Base-by-base conservation (phyloP, 2,329 filamentous ascomycete genomes). In the Magnaporthiopsis rhizophila region DNA sequence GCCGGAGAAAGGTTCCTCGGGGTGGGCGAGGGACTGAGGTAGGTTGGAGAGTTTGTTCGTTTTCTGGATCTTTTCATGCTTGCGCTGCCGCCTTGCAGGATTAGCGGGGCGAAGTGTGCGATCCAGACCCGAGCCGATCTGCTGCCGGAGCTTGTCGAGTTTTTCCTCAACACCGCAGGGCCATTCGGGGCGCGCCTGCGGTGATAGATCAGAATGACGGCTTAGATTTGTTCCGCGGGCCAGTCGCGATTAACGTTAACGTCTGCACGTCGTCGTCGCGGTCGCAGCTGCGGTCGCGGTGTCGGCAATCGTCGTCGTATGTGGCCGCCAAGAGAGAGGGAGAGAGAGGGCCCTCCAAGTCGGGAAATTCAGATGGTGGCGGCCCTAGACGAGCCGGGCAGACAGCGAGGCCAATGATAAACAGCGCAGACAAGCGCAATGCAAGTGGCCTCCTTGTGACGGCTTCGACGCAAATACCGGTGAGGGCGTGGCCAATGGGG, bases 31-130 rank as follows among this genome's bases (percentile, higher is more conserved):
- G 79, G 75, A 69, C 71, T 78, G 65, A 78, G 73, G 66, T 77
- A 79, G 67, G 77, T 74, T 68, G 79, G 76, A 68, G 79, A 80
- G 18, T 75, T 74, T 71, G 73, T 74, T 72, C 76, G 77, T 72
- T 77, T 75, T 74, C 78, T 78, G 68, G 78, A 75, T 65, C 59
- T 66, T 67, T 69, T 69, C 68, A 69, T 69, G 26, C 61, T 67
- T 67, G 18, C 28, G 63, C 62, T 24, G 12, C 61, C 26, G 24
- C 21, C 21, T 53, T 12, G 28, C 61, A 58, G 28, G 26, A n/a
- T 59, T 28, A 32, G 32, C 34, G 56, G 38, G 28, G 15, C 36
- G 56, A n/a, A 30, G 61, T 32, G 45, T 6, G 21, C 21, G 45
- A 21, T 18, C 21, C 18, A 24, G 21, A 53, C n/a, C 7, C 9